phyloP scores from a whole-genome alignment of 2,329 filamentous ascomycete species.

The Herpotrichia juniperi region DNA sequence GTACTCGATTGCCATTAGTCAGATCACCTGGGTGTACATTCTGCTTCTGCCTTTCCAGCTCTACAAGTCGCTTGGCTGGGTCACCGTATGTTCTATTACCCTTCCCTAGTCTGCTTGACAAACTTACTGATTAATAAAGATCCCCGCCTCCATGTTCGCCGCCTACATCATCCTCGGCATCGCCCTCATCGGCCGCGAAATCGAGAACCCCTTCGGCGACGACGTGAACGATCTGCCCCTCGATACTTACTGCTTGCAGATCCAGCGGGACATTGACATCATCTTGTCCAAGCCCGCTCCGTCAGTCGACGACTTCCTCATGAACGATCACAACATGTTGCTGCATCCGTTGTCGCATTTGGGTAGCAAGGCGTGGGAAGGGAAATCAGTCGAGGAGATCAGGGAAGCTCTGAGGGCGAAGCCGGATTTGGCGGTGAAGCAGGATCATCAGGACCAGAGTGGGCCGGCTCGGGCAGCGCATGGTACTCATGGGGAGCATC shows the following conservation, averaged over 20 bases:
- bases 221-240: slow-evolving; percentile 75
- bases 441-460: not conserved
- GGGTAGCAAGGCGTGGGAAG: slow-evolving; percentile 43
- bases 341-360: slow-evolving; percentile 59
- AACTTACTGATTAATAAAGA: slow-evolving; percentile 37
- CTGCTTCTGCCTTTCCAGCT: slow-evolving; percentile 82
- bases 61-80: slow-evolving; percentile 65
- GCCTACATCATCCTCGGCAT: slow-evolving; percentile 86
- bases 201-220: slow-evolving; percentile 83
- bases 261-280: slow-evolving; percentile 75
- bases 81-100: slow-evolving; percentile 53
- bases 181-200: slow-evolving; percentile 76
- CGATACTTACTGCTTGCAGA: slow-evolving; percentile 76
- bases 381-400: slow-evolving; percentile 45
- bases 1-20: slow-evolving; percentile 83
- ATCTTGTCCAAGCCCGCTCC: slow-evolving; percentile 66
- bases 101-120: not conserved
- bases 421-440: slow-evolving; percentile 11
- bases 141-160: slow-evolving; percentile 72
- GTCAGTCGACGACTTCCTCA: slow-evolving; percentile 57
- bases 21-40: slow-evolving; percentile 86
- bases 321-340: slow-evolving; percentile 55
- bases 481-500: not conserved
- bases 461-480: not conserved
- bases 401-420: slow-evolving; percentile 48